phyloP scores from a whole-genome alignment of 345 rosid species.

The Theobroma cacao region DNA sequence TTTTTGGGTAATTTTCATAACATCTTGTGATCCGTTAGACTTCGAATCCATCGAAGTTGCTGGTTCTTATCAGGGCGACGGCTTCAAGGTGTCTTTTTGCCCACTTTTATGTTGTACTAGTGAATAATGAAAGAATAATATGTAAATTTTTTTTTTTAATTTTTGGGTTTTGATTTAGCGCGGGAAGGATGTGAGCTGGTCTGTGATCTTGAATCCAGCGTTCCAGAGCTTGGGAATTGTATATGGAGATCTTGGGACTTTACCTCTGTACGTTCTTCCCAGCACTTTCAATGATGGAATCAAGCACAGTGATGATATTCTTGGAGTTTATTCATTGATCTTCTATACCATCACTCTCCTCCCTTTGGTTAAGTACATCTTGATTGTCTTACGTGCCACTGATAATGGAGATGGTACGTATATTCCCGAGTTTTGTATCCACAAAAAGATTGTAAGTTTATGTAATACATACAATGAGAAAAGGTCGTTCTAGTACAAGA shows the following conservation, averaged over 20 bases:
- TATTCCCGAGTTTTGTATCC: background rate
- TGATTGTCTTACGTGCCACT: background rate
- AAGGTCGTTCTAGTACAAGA: no score
- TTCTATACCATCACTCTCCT: background rate
- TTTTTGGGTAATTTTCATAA: no score
- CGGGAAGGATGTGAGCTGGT: background rate
- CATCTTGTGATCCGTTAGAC: no score
- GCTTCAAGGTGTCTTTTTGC: background rate
- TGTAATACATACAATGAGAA: background rate
- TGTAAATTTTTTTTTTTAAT: no score
- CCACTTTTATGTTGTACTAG: no score
- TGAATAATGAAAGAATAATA: no score
- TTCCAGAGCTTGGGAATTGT: constrained; percentile 10
- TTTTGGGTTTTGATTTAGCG: background rate
- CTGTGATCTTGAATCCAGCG: background rate
- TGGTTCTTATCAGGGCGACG: background rate
- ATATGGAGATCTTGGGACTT: constrained; percentile 13
- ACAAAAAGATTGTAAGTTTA: background rate
- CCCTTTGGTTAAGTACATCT: background rate
- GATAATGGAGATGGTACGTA: background rate
- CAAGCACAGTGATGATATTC: background rate
- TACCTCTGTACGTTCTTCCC: background rate
- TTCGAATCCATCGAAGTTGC: background rate
- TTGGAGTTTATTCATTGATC: background rate
- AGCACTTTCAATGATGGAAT: background rate